A percentile compares a stretch with the other conserved stretches of the same genome.
These are phyloP conservation scores for Xylaria curta DNA, from an alignment of 495 filamentous ascomycete species.

Conservation along the genomic window DNA sequence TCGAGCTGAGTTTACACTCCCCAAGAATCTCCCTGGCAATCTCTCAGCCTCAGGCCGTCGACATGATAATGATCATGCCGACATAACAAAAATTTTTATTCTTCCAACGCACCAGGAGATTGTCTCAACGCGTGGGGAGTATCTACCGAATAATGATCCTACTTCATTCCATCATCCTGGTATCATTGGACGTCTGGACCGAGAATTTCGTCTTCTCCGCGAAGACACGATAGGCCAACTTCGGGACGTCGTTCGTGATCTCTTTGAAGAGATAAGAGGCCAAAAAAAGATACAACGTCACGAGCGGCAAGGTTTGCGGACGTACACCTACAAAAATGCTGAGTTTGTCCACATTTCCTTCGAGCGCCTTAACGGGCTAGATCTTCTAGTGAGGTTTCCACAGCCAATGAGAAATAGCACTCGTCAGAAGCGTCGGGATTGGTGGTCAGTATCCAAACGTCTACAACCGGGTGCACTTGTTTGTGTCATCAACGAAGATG, in stretches of 20 bases:
- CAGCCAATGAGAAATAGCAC: conserved; percentile 52
- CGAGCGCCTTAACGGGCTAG: conserved; percentile 57
- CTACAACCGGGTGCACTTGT: conserved; percentile 64
- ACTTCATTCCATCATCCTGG: conserved; percentile 62
- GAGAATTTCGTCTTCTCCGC: conserved; percentile 72
- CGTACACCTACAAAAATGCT: conserved; percentile 51
- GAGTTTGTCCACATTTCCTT: conserved; percentile 47
- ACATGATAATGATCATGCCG: conserved; percentile 71
- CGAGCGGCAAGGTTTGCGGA: conserved; percentile 34
- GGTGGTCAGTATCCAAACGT: conserved; percentile 66
- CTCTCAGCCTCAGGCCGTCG: conserved; percentile 60
- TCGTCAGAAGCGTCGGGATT: conserved; percentile 54
- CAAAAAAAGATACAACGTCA: conserved; percentile 10
- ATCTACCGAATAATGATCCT: conserved; percentile 62
- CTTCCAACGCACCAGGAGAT: conserved; percentile 71
- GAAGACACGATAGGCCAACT: conserved; percentile 71
- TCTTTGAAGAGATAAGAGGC: conserved; percentile 41
- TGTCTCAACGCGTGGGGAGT: conserved; percentile 56
- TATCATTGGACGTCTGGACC: conserved; percentile 66
- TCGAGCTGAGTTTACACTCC: conserved; percentile 46
- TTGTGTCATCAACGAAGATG: conserved; percentile 59
- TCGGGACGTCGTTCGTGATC: conserved; percentile 59
- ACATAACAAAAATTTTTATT: conserved; percentile 66
- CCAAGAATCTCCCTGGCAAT: conserved; percentile 57
- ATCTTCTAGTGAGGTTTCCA: conserved; percentile 60